phyloP scores from a whole-genome alignment of 352 stramenopile genomes.

The Pythium aphanidermatum region DNA sequence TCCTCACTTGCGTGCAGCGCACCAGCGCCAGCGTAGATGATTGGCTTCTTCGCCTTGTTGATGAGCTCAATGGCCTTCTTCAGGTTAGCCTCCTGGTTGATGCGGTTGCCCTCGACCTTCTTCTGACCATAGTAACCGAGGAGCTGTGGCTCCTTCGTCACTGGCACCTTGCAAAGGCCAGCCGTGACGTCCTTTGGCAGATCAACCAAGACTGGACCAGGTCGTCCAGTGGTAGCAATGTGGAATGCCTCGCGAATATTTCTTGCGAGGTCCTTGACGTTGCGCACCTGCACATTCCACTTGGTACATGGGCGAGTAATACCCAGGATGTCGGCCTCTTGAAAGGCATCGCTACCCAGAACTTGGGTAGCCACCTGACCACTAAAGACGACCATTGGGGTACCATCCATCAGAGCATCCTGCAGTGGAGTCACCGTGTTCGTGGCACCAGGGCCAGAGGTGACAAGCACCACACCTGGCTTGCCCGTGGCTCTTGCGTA shows the following conservation, averaged over 20 bases:
- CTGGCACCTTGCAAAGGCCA: constrained; percentile 61
- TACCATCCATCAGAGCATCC: constrained; percentile 94
- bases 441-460: constrained; percentile 90
- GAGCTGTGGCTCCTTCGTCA: constrained; percentile 69
- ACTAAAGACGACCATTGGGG: constrained; percentile 92
- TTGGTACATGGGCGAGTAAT: constrained; percentile 92
- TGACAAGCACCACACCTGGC: constrained; percentile 91
- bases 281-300: constrained; percentile 96
- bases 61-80: constrained; percentile 81
- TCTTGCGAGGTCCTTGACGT: constrained; percentile 92
- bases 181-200: constrained; percentile 94
- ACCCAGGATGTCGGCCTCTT: constrained; percentile 82
- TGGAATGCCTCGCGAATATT: constrained; percentile 96
- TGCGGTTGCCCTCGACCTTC: constrained; percentile 74
- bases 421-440: constrained; percentile 93
- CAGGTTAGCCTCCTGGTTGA: constrained; percentile 76
- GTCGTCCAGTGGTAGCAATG: constrained; percentile 90
- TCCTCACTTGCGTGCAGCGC: constrained; percentile 85
- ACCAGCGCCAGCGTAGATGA: constrained; percentile 94
- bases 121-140: constrained; percentile 83
- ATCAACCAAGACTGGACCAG: constrained; percentile 93
- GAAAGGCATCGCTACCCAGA: constrained; percentile 90
- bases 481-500: constrained; percentile 81
- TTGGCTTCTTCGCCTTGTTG: constrained; percentile 91
- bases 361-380: constrained; percentile 92